These are phyloP conservation scores for Eremochloa ophiuroides DNA, from an alignment of 176 grass and related monocot genomes.

Conservation along the genomic window DNA sequence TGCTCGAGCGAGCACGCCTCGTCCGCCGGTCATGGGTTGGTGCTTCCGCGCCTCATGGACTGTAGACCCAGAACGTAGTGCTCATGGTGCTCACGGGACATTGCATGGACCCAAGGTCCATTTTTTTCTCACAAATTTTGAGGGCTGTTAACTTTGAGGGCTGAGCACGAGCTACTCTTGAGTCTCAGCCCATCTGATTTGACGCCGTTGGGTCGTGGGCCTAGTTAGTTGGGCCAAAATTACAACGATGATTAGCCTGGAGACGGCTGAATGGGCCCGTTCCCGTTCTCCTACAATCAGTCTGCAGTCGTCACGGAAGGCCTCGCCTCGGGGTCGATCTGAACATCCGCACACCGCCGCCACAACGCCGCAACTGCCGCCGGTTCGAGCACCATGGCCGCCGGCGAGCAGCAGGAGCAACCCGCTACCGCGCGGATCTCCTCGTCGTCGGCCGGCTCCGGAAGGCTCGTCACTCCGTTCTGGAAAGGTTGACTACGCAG, in stretches of 20 bases:
- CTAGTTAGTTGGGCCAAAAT: neutral
- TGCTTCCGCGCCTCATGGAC: neutral
- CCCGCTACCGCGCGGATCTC: constrained; percentile 39
- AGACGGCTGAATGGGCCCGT: neutral
- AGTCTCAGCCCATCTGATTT: too few species aligned
- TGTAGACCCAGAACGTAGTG: too few species aligned
- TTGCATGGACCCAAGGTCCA: too few species aligned
- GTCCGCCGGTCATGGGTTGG: neutral
- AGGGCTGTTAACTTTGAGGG: too few species aligned
- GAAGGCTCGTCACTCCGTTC: constrained; percentile 81
- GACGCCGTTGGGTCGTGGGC: neutral
- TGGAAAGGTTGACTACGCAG: constrained; percentile 65
- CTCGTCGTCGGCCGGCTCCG: constrained; percentile 42
- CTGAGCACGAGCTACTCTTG: too few species aligned
- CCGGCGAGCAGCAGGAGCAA: constrained; percentile 30
- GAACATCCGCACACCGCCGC: neutral
- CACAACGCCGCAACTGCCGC: neutral
- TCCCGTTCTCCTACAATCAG: neutral
- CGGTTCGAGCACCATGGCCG: constrained; percentile 29
- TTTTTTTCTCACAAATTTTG: too few species aligned
- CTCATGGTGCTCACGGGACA: too few species aligned
- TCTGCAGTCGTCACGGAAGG: neutral
- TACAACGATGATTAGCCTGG: neutral
- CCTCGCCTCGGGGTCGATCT: neutral
- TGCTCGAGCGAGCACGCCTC: neutral